Base-by-base conservation (phyloP, 2,329 filamentous ascomycete genomes). In the Fusarium sp. region DNA sequence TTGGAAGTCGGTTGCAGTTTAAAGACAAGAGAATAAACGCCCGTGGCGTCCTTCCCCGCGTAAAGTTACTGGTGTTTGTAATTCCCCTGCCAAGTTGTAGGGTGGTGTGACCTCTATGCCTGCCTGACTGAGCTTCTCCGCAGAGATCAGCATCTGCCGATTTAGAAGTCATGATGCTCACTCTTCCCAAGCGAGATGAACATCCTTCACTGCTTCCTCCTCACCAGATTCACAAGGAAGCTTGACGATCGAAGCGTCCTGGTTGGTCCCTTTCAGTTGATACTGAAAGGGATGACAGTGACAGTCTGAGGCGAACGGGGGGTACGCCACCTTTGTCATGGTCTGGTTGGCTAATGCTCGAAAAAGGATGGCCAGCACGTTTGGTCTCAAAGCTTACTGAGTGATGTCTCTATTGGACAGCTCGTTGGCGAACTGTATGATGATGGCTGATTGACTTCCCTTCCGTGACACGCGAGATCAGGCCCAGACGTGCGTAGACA, bases 281-380 rank as follows among this genome's bases (percentile, higher is more conserved):
- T n/a, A 16, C 27, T n/a, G 30, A 45, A 47, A 47, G 38, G 51
- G 51, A 58, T 62, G 54, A 22, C 30, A 49, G n/a, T 51, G 61
- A 47, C 45, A 51, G 38, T 41, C 40, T 41, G 32, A 65, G 61
- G 46, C 20, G 46, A 62, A 56, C 40, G 22, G 29, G 48, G 40
- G 46, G 49, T 43, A 69, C 68, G 68, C 68, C 68, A 70, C 68
- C 15, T 71, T 70, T 53, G 68, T 70, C 68, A 70, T 71, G 51
- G 64, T n/a, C 40, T 57, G 53, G 49, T 41, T 64, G 55, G 55
- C 68, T 57, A 67, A 57, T 44, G 46, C 68, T 71, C 54, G 32
- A 62, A 53, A 38, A 29, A 71, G 63, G 20, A 65, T 70, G 67
- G 58, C 45, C 57, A 55, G 67, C 57, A 70, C 58, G 52, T 70